Conservation (phyloP, 441 rosid genomes). For the Flueggea neowawraea region DNA sequence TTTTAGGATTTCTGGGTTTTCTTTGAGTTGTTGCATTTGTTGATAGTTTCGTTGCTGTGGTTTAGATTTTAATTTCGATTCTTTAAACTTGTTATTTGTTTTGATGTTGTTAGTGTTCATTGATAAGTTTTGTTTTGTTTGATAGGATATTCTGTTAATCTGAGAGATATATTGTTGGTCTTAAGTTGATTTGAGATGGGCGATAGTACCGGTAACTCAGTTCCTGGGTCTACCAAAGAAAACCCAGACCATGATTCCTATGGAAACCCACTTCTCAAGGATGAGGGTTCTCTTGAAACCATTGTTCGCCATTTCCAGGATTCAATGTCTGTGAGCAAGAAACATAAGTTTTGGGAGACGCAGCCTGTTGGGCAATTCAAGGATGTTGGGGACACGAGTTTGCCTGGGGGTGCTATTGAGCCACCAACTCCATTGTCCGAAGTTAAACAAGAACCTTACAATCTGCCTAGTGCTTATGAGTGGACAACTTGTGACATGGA, state of each 20-base stretch:
- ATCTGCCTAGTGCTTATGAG: conserved; percentile 72
- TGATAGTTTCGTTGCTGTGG: neutral
- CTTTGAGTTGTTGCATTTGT: neutral
- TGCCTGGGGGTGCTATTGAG: conserved; percentile 76
- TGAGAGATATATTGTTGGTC: neutral
- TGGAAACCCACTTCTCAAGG: conserved; percentile 22
- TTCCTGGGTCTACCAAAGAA: conserved; percentile 51
- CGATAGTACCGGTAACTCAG: conserved; percentile 41
- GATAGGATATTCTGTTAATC: conserved; percentile 9
- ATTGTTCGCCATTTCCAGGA: conserved; percentile 65
- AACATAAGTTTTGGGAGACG: conserved; percentile 92
- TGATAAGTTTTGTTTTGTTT: neutral
- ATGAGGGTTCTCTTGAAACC: conserved; percentile 57
- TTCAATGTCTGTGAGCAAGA: conserved; percentile 44
- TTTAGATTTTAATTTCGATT: neutral
- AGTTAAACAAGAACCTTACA: conserved; percentile 90
- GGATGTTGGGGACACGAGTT: conserved; percentile 53
- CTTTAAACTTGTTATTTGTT: neutral
- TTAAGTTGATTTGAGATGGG: conserved; percentile 40
- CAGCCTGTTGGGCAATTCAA: conserved; percentile 90
- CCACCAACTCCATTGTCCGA: conserved; percentile 57
- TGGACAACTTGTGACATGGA: conserved; percentile 88
- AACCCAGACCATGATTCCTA: conserved; percentile 47
- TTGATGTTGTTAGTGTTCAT: neutral
- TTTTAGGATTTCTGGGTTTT: neutral